phyloP scores from a whole-genome alignment of 345 rosid species.

The Diplotaxis tenuifolia region DNA sequence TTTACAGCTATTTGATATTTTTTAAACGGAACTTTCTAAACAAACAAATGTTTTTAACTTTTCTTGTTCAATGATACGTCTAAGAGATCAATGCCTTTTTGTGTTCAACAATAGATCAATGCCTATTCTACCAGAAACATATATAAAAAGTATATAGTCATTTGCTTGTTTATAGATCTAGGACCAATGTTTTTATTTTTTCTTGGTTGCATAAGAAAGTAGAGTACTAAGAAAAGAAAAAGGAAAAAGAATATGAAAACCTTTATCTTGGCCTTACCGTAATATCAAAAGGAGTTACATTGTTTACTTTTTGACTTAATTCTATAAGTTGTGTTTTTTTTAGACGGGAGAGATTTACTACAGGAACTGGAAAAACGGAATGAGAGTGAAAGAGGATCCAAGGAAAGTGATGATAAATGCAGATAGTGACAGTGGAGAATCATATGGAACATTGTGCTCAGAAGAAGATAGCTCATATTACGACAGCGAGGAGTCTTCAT shows the following conservation, averaged over 20 bases:
- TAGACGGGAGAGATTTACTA: constrained; percentile 94
- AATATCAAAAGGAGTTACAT: not conserved
- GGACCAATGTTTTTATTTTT: constrained; percentile 20
- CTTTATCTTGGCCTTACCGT: not conserved
- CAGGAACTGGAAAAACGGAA: constrained; percentile 92
- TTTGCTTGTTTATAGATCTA: constrained; percentile 36
- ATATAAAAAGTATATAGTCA: constrained; percentile 23
- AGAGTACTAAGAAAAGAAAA: not conserved
- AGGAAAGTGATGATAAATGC: constrained; percentile 40
- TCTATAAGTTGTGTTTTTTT: not conserved
- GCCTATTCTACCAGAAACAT: constrained; percentile 17
- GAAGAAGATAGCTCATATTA: constrained; percentile 69
- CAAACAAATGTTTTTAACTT: not conserved
- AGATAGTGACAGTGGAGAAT: constrained; percentile 42
- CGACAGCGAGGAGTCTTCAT: constrained; percentile 69
- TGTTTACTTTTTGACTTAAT: constrained; percentile 11
- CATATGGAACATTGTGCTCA: constrained; percentile 43
- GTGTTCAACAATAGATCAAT: not conserved
- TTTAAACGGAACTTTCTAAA: not conserved
- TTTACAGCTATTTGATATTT: not conserved
- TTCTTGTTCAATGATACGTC: constrained; percentile 20
- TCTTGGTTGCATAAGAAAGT: constrained; percentile 16
- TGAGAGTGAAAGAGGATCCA: constrained; percentile 79
- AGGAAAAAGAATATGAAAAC: not conserved
- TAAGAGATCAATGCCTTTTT: constrained; percentile 6